A percentile compares a stretch with the other conserved stretches of the same genome.
Conservation (phyloP, 108 stramenopile genomes). For the Skeletonema menzelii region DNA sequence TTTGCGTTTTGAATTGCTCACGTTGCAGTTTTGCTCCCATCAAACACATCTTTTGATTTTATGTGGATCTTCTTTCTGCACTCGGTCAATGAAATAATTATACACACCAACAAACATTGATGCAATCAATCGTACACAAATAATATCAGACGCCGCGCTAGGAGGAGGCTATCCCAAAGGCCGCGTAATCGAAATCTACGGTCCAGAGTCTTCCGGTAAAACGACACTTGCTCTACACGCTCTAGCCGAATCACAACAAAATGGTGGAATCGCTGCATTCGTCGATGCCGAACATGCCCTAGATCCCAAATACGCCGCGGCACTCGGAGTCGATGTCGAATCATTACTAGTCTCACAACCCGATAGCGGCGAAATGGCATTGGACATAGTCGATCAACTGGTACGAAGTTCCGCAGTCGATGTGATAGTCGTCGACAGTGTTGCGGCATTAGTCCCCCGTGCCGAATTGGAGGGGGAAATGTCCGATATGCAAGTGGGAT, state of each 20-base stretch:
- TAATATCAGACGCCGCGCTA: slow-evolving; percentile 59
- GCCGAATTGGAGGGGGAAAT: slow-evolving; percentile 95
- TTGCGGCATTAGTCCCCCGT: slow-evolving; percentile 95
- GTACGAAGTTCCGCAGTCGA: slow-evolving; percentile 90
- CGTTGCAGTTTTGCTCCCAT: neutral
- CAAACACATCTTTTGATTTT: too few species aligned
- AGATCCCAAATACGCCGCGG: slow-evolving; percentile 88
- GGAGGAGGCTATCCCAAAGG: slow-evolving; percentile 87
- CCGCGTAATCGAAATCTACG: slow-evolving; percentile 94
- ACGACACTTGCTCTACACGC: slow-evolving; percentile 97
- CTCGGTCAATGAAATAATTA: neutral
- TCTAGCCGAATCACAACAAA: slow-evolving; percentile 87
- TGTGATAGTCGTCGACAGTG: slow-evolving; percentile 94
- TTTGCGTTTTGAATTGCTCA: neutral
- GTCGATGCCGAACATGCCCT: slow-evolving; percentile 98
- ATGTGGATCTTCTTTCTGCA: too few species aligned
- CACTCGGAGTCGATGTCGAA: slow-evolving; percentile 89
- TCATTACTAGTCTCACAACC: slow-evolving; percentile 91
- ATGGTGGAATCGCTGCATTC: slow-evolving; percentile 92
- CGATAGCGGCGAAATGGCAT: slow-evolving; percentile 96
- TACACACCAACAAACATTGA: neutral
- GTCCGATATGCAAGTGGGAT: slow-evolving; percentile 87
- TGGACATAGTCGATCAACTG: slow-evolving; percentile 96
- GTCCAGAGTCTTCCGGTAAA: slow-evolving; percentile 94
- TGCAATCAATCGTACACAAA: neutral